These are phyloP conservation scores for Nigrospora oryzae DNA, from an alignment of 2,329 filamentous ascomycete genomes.

Conservation along the genomic window DNA sequence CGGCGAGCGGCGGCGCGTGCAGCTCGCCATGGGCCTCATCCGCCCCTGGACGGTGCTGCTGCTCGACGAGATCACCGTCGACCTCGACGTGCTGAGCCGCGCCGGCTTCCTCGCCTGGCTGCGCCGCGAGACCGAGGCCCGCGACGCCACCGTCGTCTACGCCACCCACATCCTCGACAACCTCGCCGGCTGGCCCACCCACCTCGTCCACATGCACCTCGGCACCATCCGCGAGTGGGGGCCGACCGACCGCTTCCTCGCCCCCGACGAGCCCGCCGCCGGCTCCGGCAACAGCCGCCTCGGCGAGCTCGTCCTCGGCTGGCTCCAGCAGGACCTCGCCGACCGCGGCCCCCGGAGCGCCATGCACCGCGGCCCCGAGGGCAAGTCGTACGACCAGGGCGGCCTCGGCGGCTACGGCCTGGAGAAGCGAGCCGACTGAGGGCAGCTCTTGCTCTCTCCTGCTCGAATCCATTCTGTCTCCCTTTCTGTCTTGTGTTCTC, in stretches of 20 bases:
- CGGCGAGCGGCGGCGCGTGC: constrained; percentile 83
- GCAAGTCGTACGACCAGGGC: constrained; percentile 50
- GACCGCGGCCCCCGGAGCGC: constrained; percentile 69
- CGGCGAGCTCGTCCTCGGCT: constrained; percentile 79
- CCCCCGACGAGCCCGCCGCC: constrained; percentile 29
- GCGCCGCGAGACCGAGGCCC: constrained; percentile 73
- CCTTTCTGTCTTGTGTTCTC: no score
- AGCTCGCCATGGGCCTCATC: constrained; percentile 91
- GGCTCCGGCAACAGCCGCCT: constrained; percentile 69
- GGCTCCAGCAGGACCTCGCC: constrained; percentile 74
- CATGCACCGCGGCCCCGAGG: constrained; percentile 47
- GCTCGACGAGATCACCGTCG: constrained; percentile 94
- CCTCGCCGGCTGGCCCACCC: constrained; percentile 86
- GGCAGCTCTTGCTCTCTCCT: not conserved
- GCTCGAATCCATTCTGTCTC: no score
- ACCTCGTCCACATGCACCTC: constrained; percentile 91
- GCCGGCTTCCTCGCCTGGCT: constrained; percentile 81
- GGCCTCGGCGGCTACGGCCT: constrained; percentile 49
- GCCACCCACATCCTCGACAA: constrained; percentile 97
- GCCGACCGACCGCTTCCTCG: constrained; percentile 59
- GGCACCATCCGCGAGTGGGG: constrained; percentile 86
- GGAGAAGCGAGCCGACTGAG: constrained; percentile 31
- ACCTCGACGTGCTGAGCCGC: constrained; percentile 80
- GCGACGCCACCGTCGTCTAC: constrained; percentile 89
- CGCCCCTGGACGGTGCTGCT: constrained; percentile 86